Percentiles rank a stretch among this genome's conserved stretches.
phyloP scores from a whole-genome alignment of 257 asterid species.

The Verbascum thapsus region DNA sequence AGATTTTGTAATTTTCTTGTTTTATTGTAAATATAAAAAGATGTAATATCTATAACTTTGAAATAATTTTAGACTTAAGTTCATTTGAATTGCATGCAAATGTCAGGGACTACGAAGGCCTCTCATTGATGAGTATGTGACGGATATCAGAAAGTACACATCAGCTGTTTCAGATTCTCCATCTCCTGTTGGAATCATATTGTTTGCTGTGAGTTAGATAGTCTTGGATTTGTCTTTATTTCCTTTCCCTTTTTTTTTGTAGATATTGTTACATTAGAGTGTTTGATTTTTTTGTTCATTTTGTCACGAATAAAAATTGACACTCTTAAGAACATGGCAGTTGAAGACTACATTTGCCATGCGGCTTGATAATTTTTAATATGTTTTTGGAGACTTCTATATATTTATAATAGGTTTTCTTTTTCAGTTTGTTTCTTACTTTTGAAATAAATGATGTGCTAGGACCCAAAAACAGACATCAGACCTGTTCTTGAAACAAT shows the following conservation, averaged over 20 bases:
- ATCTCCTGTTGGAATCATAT: slow-evolving; percentile 74
- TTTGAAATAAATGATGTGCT: slow-evolving; percentile 46
- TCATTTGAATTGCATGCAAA: slow-evolving; percentile 32
- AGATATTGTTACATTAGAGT: too few relatives aligned
- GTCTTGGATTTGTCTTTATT: not conserved
- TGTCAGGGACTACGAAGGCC: slow-evolving; percentile 38
- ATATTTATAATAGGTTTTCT: slow-evolving; percentile 14
- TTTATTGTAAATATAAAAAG: slow-evolving; percentile 12
- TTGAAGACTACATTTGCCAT: slow-evolving; percentile 19
- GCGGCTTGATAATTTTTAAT: slow-evolving; percentile 7
- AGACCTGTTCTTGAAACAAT: slow-evolving; percentile 66
- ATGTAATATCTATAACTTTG: not conserved
- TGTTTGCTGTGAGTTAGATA: slow-evolving; percentile 63
- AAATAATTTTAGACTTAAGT: slow-evolving; percentile 20
- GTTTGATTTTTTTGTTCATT: too few relatives aligned
- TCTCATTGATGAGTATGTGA: slow-evolving; percentile 61
- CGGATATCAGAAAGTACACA: slow-evolving; percentile 56
- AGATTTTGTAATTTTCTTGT: slow-evolving; percentile 14
- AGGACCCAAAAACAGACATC: slow-evolving; percentile 65
- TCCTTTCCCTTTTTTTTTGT: not conserved
- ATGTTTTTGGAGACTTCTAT: slow-evolving; percentile 21
- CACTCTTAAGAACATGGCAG: not conserved
- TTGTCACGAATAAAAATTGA: too few relatives aligned
- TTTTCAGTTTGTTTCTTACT: slow-evolving; percentile 34
- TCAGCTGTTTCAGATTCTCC: slow-evolving; percentile 54